Evolutionary conservation across 345 rosid genomes (phyloP), one percentile per base, ranked within the genome.

Genomic region (Salix viminalis): DNA sequence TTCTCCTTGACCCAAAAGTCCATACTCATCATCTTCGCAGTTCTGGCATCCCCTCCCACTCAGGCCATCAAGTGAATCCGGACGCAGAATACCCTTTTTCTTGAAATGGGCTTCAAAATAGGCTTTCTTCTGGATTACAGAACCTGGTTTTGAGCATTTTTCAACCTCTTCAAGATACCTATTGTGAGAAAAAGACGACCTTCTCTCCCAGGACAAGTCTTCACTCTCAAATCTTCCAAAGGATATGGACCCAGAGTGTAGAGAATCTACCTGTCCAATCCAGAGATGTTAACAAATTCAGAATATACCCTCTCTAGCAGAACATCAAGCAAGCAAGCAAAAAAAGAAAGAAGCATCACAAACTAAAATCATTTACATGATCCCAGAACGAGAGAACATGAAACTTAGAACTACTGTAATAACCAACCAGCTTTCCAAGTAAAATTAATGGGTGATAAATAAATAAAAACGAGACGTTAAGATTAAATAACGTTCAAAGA

Each of bases 101-200:
- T 85, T 92, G 86, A 94, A 92, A 81, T 91, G 97, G 83, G 94
- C 96, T 62, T 94, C 98, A 41, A 94, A 90, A 77, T 86, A 90
- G 19, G 97, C 98, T 83, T 90, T 94, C 84, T 90, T 94, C 84
- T 88, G 88, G 60, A 79, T 83, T 15, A 94, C 98, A 65, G 92
- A 90, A 65, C 98, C 97, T 2, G 92, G 94, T 84, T 80, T 94
- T 37, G 97, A 92, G 83, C 83, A 90, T 77, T 85, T 94, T 86
- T 91, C 98, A 58, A 88, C 98, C 87, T 94, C 98, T 84, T 90
- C 97, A 76, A 94, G 97, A 77, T 94, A 94, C 84, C 84, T 89
- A 46, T 94, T 94, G 77, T 89, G 98, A n/a, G 90, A 86, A 79
- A 94, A 94, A 0, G 97, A 91, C 37, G 98, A 94, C 72, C 94